Evolutionary conservation across 176 grass and related monocot genomes (phyloP).

Genomic region (Aegilops bicornis): DNA sequence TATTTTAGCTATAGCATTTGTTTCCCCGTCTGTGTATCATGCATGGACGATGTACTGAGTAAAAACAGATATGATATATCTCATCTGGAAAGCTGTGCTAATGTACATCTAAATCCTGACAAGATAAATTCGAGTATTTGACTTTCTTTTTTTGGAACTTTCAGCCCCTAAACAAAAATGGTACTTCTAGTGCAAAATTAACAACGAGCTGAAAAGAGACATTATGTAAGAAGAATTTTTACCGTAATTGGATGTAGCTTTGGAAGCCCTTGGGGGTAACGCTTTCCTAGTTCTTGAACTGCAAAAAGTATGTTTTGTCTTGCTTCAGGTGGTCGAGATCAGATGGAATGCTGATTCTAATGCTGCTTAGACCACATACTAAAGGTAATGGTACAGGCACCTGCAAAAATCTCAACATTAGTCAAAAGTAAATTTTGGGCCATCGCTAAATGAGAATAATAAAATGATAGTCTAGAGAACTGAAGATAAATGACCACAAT

Average conservation of each 20-base stretch:
- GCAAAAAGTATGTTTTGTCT: conserved; percentile 94
- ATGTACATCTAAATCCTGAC: conserved; percentile 2
- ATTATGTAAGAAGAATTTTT: conserved; percentile 14
- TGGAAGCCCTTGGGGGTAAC: conserved; percentile 91
- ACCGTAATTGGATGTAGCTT: conserved; percentile 85
- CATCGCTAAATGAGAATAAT: conserved; percentile 1
- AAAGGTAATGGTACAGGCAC: conserved; percentile 92
- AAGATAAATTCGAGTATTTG: not conserved
- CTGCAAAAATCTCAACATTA: conserved; percentile 43
- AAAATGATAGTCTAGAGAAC: conserved; percentile 10
- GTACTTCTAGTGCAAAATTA: conserved; percentile 19
- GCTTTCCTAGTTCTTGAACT: conserved; percentile 87
- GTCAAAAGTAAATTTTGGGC: not conserved
- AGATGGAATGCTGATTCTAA: conserved; percentile 94
- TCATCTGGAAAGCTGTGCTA: not conserved
- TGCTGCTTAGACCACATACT: conserved; percentile 77
- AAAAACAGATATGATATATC: not conserved
- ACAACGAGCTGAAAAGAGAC: conserved; percentile 17
- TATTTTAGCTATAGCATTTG: conserved; percentile 1
- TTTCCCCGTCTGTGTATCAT: not conserved
- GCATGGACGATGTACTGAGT: conserved; percentile 14
- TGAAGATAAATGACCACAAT: conserved; percentile 27
- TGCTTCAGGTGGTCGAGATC: conserved; percentile 92
- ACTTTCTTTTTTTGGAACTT: not conserved
- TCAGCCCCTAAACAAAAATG: conserved; percentile 1